These are phyloP conservation scores for Typha latifolia DNA, from an alignment of 176 grass and related monocot species.

Conservation along the genomic window DNA sequence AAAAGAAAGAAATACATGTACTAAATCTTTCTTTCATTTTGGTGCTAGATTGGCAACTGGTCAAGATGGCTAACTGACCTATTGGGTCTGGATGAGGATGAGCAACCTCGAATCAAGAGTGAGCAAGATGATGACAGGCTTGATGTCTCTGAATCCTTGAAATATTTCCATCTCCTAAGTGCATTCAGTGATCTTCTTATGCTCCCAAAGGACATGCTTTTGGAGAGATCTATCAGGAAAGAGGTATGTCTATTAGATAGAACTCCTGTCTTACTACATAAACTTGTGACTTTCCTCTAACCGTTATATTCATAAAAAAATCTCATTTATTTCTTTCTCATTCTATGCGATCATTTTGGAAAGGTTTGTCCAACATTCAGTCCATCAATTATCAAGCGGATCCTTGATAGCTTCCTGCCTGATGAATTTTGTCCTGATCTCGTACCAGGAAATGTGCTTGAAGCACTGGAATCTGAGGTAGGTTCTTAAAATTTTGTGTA, in stretches of 20 bases:
- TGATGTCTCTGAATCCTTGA: conserved; percentile 33
- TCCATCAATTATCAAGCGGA: conserved; percentile 65
- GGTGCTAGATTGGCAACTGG: conserved; percentile 87
- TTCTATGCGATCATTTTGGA: conserved; percentile 15
- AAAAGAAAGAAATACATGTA: background rate
- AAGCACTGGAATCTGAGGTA: conserved; percentile 80
- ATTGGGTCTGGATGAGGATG: conserved; percentile 87
- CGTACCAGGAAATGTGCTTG: conserved; percentile 52
- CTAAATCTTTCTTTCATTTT: conserved; percentile 3
- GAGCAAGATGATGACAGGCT: conserved; percentile 21
- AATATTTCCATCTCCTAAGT: conserved; percentile 77
- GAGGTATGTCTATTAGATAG: conserved; percentile 38
- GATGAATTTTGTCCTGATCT: conserved; percentile 97
- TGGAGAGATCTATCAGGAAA: conserved; percentile 62
- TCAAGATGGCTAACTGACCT: conserved; percentile 72
- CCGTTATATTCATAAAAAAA: background rate
- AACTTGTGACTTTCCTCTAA: conserved; percentile 5
- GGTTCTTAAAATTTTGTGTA: conserved; percentile 16
- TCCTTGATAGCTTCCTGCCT: conserved; percentile 59
- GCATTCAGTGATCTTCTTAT: conserved; percentile 97
- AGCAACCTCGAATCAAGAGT: conserved; percentile 36
- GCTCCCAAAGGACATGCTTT: conserved; percentile 91
- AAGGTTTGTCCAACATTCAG: conserved; percentile 90
- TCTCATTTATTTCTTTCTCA: background rate
- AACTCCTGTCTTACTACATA: conserved; percentile 1